A percentile compares a stretch with the other conserved stretches of the same genome.
Conservation (phyloP, 2,329 filamentous ascomycete species). For the Madurella mycetomatis region DNA sequence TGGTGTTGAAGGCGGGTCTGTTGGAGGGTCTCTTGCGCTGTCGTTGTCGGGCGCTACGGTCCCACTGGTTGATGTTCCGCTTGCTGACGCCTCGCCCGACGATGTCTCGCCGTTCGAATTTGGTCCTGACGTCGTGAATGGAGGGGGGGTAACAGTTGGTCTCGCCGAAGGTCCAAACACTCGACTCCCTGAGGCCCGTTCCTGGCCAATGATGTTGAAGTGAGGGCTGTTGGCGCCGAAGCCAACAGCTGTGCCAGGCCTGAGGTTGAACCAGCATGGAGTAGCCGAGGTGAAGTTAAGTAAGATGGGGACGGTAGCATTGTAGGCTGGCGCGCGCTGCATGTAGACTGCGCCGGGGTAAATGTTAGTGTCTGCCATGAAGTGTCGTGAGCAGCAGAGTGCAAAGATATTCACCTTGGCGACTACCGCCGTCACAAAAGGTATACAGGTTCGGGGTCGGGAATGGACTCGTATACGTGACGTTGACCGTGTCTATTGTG, state of each 20-base stretch:
- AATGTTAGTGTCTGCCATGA: not conserved
- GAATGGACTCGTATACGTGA: conserved; percentile 15
- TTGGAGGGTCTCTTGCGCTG: no score
- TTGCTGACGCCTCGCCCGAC: no score
- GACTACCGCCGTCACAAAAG: conserved; percentile 7
- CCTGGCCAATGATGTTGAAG: conserved; percentile 12
- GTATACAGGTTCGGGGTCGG: conserved; percentile 11
- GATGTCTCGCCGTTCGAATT: no score
- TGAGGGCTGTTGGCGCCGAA: conserved; percentile 9
- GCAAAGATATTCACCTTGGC: not conserved
- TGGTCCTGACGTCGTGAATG: no score
- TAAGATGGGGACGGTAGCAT: conserved; percentile 4
- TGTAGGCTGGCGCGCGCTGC: conserved; percentile 4
- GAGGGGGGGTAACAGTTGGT: no score
- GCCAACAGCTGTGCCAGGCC: conserved; percentile 5
- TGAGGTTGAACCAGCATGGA: conserved; percentile 16
- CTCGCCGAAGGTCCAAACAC: conserved; percentile 26
- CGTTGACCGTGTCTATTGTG: conserved; percentile 13
- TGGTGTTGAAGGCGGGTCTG: no score
- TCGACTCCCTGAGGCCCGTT: conserved; percentile 1
- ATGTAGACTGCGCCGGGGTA: not conserved
- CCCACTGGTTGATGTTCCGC: no score
- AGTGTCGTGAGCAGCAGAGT: no score
- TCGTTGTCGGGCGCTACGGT: no score
- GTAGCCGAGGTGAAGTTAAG: conserved; percentile 13